Percentiles rank a stretch among this genome's conserved stretches.
Evolutionary conservation across 257 asterid genomes (phyloP).

Genomic region (Datura wrightii): DNA sequence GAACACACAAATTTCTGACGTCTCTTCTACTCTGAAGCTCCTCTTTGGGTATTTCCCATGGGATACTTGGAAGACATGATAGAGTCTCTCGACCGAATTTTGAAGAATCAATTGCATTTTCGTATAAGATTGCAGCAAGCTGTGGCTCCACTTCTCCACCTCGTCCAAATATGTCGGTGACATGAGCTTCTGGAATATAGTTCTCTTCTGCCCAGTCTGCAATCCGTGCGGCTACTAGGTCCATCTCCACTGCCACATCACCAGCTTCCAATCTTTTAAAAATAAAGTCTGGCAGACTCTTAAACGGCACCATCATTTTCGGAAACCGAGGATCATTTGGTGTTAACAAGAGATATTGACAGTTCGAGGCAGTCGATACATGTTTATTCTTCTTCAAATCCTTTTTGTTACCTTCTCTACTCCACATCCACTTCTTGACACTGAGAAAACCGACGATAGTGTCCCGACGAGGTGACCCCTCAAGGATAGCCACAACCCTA

Average conservation of each 20-base stretch:
- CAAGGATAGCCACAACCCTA: conserved; percentile 71
- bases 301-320: conserved; percentile 65
- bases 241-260: conserved; percentile 69
- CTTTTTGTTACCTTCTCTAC: conserved; percentile 56
- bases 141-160: conserved; percentile 80
- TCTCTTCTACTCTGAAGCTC: conserved; percentile 66
- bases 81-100: conserved; percentile 67
- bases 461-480: conserved; percentile 64
- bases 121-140: conserved; percentile 81
- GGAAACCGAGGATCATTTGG: conserved; percentile 82
- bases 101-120: conserved; percentile 71
- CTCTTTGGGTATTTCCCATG: conserved; percentile 73
- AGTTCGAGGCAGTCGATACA: conserved; percentile 38
- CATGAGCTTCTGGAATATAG: conserved; percentile 66
- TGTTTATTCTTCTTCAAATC: conserved; percentile 58
- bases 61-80: conserved; percentile 62
- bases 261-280: conserved; percentile 65
- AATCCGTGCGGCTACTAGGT: conserved; percentile 73
- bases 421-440: conserved; percentile 66
- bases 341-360: conserved; percentile 57
- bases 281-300: conserved; percentile 59
- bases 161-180: conserved; percentile 68
- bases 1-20: conserved; percentile 66
- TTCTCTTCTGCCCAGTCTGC: conserved; percentile 81
- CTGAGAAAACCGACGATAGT: conserved; percentile 70